Evolutionary conservation across 2,329 filamentous ascomycete species (phyloP), one percentile per base, ranked within the genome.

Genomic region (Pleoardoris graminearum): DNA sequence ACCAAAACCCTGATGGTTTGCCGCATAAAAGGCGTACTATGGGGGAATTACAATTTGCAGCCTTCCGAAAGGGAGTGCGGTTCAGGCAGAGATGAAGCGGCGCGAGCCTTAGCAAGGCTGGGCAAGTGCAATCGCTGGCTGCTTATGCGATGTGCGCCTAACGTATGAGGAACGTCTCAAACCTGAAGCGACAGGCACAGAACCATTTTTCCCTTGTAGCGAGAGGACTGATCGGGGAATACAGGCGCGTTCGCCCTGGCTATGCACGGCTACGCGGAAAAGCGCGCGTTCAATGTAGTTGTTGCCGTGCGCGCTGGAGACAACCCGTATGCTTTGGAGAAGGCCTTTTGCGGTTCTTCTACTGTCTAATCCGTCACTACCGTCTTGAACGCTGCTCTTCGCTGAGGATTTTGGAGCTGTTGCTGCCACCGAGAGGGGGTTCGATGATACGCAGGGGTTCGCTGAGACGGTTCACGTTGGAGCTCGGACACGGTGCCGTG

Each of bases 151-250:
- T 58, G 58, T 53, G 60, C 61, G 62, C 60, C 63, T 60, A 61
- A 54, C 68, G 70, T 72, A 58, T 66, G 68, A 72, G 63, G 65
- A 66, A 61, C 65, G 70, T 73, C 68, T 73, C 70, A 73, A 65
- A 68, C 62, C 61, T 71, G 70, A 68, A 71, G 68, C 69, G 69
- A 60, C 58, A 71, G 66, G 66, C 68, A 68, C 59, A 61, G 52
- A 68, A 71, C 43, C 70, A 72, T 73, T 61, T 62, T 69, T 59
- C 60, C 48, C 55, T 60, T 50, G 60, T 47, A 54, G 49, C 35
- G 54, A 50, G 59, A 53, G 58, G 58, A 48, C 50, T 48, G 37
- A 55, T 49, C 51, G 58, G 51, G 54, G 59, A 57, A 55, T 52
- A 54, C 58, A 37, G 57, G 59, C 55, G 59, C 50, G 59, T 33